Conservation (phyloP, 768 basidiomycete genomes). For the Porpolomopsis calyptriformis region DNA sequence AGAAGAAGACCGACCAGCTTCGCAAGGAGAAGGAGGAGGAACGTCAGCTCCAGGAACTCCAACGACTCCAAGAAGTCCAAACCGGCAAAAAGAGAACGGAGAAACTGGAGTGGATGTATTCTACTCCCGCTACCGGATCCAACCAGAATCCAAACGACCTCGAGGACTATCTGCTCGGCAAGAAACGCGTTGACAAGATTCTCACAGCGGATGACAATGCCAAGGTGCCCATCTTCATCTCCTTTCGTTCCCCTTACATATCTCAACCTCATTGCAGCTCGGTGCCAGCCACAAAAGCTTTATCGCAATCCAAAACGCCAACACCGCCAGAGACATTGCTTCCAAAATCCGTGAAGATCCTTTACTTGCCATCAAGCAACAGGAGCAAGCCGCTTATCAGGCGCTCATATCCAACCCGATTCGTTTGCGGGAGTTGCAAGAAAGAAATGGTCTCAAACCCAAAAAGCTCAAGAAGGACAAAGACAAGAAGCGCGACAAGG, state of each 20-base stretch:
- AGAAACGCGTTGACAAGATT: constrained; percentile 96
- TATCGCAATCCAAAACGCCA: constrained; percentile 92
- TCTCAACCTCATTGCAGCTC: constrained; percentile 36
- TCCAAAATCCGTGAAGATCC: constrained; percentile 96
- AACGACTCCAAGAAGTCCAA: constrained; percentile 88
- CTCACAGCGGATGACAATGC: constrained; percentile 87
- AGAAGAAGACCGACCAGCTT: constrained; percentile 95
- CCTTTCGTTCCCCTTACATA: background rate
- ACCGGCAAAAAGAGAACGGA: constrained; percentile 92
- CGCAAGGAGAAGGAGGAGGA: constrained; percentile 98
- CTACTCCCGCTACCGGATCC: constrained; percentile 91
- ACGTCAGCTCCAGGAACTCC: constrained; percentile 90
- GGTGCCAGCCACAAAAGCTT: constrained; percentile 87
- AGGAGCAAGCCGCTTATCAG: constrained; percentile 89
- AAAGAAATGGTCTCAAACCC: constrained; percentile 69
- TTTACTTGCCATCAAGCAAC: constrained; percentile 92
- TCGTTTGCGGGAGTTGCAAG: constrained; percentile 70
- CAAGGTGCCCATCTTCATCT: constrained; percentile 38
- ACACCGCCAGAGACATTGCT: constrained; percentile 76
- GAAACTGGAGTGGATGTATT: constrained; percentile 98
- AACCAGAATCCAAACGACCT: constrained; percentile 81
- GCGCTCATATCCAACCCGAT: constrained; percentile 79
- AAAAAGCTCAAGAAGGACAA: constrained; percentile 70
- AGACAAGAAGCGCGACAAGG: constrained; percentile 42
- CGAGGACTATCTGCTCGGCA: constrained; percentile 94